Percentiles rank a stretch among this genome's conserved stretches.
phyloP scores from a whole-genome alignment of 352 stramenopile genomes.

The Phytophthora cactorum region DNA sequence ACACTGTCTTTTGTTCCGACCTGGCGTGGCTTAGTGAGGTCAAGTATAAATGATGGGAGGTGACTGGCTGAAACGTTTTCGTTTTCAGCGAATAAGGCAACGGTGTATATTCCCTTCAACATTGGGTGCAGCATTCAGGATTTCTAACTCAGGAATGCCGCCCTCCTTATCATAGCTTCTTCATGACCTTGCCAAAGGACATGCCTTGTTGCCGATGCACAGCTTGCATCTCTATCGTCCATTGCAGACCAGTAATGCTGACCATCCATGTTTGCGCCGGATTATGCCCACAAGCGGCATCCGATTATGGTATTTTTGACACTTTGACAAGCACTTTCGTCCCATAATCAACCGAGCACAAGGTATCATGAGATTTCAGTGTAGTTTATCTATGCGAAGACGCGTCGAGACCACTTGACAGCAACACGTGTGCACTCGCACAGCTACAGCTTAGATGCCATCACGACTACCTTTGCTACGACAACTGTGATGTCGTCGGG shows the following conservation, averaged over 20 bases:
- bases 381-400: slow-evolving; percentile 18
- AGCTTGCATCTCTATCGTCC: too few relatives aligned
- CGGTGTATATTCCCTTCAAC: neutral
- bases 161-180: too few relatives aligned
- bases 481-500: slow-evolving; percentile 84
- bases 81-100: neutral
- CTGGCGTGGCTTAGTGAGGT: neutral
- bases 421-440: slow-evolving; percentile 5
- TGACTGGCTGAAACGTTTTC: slow-evolving; percentile 10
- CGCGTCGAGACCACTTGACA: slow-evolving; percentile 8
- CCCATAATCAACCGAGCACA: neutral
- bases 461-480: slow-evolving; percentile 69
- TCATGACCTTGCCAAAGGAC: too few relatives aligned
- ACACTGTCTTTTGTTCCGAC: slow-evolving; percentile 8
- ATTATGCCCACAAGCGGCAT: neutral
- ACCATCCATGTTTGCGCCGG: neutral
- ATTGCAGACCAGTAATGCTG: neutral
- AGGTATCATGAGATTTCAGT: slow-evolving; percentile 1
- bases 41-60: slow-evolving; percentile 1
- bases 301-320: neutral
- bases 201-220: neutral
- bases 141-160: too few relatives aligned
- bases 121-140: neutral
- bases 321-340: neutral
- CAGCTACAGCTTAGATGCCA: slow-evolving; percentile 58